phyloP scores from a whole-genome alignment of 208 protist genomes.

The Leishmania martiniquensis region DNA sequence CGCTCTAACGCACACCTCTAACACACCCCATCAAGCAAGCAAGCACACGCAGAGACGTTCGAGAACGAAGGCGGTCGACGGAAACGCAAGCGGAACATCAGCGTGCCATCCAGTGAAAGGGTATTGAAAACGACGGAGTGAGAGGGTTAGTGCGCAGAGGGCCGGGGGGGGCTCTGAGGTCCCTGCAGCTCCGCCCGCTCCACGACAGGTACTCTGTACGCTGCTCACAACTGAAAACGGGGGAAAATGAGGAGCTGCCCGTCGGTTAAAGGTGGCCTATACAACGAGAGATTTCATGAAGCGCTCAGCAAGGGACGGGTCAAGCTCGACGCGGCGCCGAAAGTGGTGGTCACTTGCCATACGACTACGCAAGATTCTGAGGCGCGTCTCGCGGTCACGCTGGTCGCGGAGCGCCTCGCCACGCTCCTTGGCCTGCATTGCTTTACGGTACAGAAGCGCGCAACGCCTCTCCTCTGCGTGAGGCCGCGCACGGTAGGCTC shows the following conservation, averaged over 20 bases:
- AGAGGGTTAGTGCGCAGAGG: no score
- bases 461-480: conserved; percentile 32
- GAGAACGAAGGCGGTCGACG: no score
- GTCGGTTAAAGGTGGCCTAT: conserved; percentile 6
- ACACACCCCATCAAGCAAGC: neutral
- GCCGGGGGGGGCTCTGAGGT: no score
- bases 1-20: neutral
- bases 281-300: conserved; percentile 85
- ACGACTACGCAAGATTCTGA: conserved; percentile 63
- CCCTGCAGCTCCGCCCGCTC: no score
- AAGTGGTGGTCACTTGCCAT: conserved; percentile 88
- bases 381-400: conserved; percentile 37
- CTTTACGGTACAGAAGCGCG: conserved; percentile 56
- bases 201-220: no score
- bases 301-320: conserved; percentile 74
- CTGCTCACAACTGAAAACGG: no score
- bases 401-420: conserved; percentile 37
- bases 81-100: no score
- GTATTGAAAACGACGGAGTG: no score
- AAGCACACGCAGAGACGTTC: neutral
- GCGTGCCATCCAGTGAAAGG: neutral
- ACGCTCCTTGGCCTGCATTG: conserved; percentile 28
- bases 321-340: conserved; percentile 78
- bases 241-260: neutral
- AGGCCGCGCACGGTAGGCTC: neutral